These are phyloP conservation scores for Juglanconis oblonga DNA, from an alignment of 2,329 filamentous ascomycete species.

Conservation along the genomic window DNA sequence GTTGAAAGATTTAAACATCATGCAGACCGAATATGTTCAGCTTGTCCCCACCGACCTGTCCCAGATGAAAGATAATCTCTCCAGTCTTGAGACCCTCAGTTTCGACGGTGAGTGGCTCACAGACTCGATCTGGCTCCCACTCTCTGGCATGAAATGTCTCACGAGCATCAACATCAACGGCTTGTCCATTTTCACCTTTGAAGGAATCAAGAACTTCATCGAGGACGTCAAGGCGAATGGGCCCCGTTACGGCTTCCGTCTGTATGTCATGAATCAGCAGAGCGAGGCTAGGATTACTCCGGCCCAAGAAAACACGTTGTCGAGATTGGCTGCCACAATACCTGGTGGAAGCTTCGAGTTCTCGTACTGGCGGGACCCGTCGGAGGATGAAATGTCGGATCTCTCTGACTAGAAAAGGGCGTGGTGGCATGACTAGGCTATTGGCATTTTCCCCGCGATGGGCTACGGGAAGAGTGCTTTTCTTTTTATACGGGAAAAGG, in stretches of 20 bases:
- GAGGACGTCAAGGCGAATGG: slow-evolving; percentile 27
- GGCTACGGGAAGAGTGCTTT: too few species aligned
- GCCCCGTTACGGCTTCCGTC: slow-evolving; percentile 27
- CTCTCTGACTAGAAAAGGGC: slow-evolving; percentile 3
- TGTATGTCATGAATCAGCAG: slow-evolving; percentile 34
- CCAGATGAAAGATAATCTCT: slow-evolving; percentile 41
- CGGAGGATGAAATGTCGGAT: slow-evolving; percentile 28
- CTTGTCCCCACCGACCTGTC: slow-evolving; percentile 49
- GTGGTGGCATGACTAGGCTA: too few species aligned
- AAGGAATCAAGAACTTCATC: slow-evolving; percentile 45
- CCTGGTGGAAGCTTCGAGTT: slow-evolving; percentile 34
- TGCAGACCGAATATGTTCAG: slow-evolving; percentile 38
- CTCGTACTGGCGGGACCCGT: slow-evolving; percentile 28
- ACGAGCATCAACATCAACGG: slow-evolving; percentile 52
- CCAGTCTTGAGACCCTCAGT: slow-evolving; percentile 51
- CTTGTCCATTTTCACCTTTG: slow-evolving; percentile 50
- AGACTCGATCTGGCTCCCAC: slow-evolving; percentile 36
- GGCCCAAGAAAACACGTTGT: slow-evolving; percentile 25
- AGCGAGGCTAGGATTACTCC: slow-evolving; percentile 26
- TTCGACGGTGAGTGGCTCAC: slow-evolving; percentile 55
- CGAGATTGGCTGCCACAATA: slow-evolving; percentile 21
- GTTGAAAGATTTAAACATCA: slow-evolving; percentile 51
- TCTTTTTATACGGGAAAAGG: too few species aligned
- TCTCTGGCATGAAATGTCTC: slow-evolving; percentile 41
- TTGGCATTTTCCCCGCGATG: too few species aligned